A percentile compares a stretch with the other conserved stretches of the same genome.
phyloP scores from a whole-genome alignment of 345 rosid genomes.

The Crucihimalaya himalaica region DNA sequence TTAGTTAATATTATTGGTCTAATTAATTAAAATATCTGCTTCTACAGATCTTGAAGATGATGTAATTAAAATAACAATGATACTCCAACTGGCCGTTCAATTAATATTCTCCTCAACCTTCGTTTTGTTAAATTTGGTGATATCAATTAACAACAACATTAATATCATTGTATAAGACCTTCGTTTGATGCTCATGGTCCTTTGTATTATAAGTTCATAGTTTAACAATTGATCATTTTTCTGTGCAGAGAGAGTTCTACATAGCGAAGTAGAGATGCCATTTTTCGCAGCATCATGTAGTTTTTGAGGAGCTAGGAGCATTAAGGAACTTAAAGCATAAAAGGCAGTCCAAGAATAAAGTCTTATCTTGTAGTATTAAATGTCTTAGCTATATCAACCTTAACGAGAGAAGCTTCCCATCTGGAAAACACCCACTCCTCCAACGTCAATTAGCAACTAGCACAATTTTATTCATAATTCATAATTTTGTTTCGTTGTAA shows the following conservation, averaged over 20 bases:
- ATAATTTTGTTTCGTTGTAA: not conserved
- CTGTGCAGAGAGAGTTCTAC: not conserved
- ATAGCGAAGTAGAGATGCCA: too few relatives aligned
- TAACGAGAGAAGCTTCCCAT: not conserved
- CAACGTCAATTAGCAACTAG: not conserved
- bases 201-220: not conserved
- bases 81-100: not conserved
- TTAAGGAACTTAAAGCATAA: not conserved
- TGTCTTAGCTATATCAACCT: not conserved
- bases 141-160: not conserved
- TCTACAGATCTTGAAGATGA: constrained; percentile 19
- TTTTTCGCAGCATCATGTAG: too few relatives aligned
- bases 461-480: not conserved
- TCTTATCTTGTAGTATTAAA: not conserved
- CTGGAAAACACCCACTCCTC: not conserved
- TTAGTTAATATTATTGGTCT: not conserved
- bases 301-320: too few relatives aligned
- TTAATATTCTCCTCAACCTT: not conserved
- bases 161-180: not conserved
- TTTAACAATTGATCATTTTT: not conserved
- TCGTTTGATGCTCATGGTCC: not conserved
- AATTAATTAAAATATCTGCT: not conserved
- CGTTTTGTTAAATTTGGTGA: not conserved
- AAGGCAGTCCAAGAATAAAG: not conserved
- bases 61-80: not conserved